These are phyloP conservation scores for Amphicarpaea edgeworthii DNA, from an alignment of 306 rosid species.

Conservation along the genomic window DNA sequence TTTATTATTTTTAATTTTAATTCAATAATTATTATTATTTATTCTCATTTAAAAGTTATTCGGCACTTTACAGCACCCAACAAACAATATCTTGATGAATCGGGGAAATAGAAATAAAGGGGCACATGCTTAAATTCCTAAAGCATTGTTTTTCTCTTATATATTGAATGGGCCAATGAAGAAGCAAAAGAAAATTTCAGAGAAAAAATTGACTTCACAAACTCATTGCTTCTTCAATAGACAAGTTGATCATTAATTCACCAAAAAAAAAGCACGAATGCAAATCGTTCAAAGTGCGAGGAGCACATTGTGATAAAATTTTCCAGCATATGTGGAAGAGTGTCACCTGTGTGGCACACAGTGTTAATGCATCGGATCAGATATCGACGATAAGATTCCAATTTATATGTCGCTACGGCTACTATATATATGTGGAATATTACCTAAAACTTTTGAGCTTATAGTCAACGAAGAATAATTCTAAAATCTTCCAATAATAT, in stretches of 20 bases:
- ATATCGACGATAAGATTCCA: slow-evolving; percentile 42
- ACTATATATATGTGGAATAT: slow-evolving; percentile 3
- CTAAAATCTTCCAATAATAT: neutral
- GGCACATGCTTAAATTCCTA: neutral
- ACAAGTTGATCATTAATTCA: slow-evolving; percentile 20
- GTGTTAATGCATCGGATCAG: neutral
- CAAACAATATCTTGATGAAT: no score
- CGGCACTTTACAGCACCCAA: no score
- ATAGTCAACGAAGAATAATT: neutral
- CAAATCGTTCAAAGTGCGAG: slow-evolving; percentile 34
- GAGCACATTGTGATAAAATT: slow-evolving; percentile 15
- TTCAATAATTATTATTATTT: no score
- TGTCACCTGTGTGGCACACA: slow-evolving; percentile 50
- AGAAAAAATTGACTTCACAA: neutral
- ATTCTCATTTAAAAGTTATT: no score
- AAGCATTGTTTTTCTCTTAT: neutral
- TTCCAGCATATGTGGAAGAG: slow-evolving; percentile 45
- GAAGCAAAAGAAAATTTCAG: slow-evolving; percentile 11
- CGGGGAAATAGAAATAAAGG: neutral
- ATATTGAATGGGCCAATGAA: neutral
- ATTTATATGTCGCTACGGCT: neutral
- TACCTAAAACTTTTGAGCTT: neutral
- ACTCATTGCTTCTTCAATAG: neutral
- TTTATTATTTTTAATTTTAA: no score
- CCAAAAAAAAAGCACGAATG: neutral